Evolutionary conservation across 2,329 filamentous ascomycete genomes (phyloP).

Genomic region (Fusarium gaditjirri): DNA sequence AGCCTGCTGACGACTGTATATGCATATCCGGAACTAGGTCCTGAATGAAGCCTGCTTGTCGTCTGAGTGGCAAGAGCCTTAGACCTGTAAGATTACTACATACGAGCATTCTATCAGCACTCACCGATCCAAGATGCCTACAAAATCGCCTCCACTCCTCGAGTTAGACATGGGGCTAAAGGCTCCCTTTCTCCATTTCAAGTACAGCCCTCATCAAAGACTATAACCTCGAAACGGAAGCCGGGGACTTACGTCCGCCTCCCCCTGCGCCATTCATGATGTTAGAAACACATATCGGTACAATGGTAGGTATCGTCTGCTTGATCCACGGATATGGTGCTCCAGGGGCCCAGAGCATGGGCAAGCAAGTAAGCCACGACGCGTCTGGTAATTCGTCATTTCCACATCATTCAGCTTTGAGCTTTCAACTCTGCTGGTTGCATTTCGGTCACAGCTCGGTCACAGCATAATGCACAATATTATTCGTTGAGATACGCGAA

Average conservation of each 20-base stretch:
- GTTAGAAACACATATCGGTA: neutral
- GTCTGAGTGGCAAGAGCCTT: neutral
- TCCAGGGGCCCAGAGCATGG: conserved; percentile 42
- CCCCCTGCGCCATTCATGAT: neutral
- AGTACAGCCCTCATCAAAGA: neutral
- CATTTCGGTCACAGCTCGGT: neutral
- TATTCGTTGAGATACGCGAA: conserved; percentile 29
- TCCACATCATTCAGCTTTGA: neutral
- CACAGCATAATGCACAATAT: neutral
- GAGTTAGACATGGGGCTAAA: neutral
- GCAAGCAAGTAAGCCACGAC: conserved; percentile 27
- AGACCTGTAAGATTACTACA: neutral
- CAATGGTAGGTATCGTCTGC: conserved; percentile 11
- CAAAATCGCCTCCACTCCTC: neutral
- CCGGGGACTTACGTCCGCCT: neutral
- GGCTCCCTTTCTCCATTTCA: neutral
- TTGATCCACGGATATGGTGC: conserved; percentile 18
- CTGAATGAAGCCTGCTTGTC: neutral
- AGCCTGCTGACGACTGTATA: conserved; percentile 4
- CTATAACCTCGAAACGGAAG: neutral
- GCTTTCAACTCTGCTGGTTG: neutral
- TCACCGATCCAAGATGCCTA: neutral
- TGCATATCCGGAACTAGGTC: neutral
- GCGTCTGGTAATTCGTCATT: neutral
- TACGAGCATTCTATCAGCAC: neutral